These are phyloP conservation scores for Epichloe brachyelytri DNA, from an alignment of 2,329 filamentous ascomycete species.

Conservation along the genomic window DNA sequence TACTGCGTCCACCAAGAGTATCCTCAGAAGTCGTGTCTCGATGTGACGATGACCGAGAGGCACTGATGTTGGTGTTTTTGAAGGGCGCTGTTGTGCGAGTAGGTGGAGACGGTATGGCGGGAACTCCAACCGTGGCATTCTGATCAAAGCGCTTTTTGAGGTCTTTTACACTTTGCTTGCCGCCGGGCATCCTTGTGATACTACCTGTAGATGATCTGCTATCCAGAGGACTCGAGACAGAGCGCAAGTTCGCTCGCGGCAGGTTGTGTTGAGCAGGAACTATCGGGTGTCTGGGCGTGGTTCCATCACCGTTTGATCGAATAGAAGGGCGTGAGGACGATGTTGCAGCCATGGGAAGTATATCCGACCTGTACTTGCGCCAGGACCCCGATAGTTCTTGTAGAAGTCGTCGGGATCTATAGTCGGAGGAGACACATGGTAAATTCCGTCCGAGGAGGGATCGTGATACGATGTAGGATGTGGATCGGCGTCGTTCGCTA, in stretches of 20 bases:
- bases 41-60: slow-evolving; percentile 1
- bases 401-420: slow-evolving; percentile 44
- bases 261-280: slow-evolving; percentile 27
- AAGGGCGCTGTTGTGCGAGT: background rate
- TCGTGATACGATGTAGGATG: slow-evolving; percentile 6
- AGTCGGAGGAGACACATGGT: slow-evolving; percentile 27
- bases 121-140: slow-evolving; percentile 19
- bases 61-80: background rate
- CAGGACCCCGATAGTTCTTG: slow-evolving; percentile 31
- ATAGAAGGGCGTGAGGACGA: slow-evolving; percentile 28
- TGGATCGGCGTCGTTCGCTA: slow-evolving; percentile 1
- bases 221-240: slow-evolving; percentile 43
- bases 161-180: slow-evolving; percentile 64
- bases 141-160: slow-evolving; percentile 69
- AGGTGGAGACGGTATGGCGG: slow-evolving; percentile 1
- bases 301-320: slow-evolving; percentile 38
- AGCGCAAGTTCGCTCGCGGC: slow-evolving; percentile 33
- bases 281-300: slow-evolving; percentile 33
- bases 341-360: slow-evolving; percentile 21
- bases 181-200: slow-evolving; percentile 18
- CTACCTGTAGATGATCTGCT: slow-evolving; percentile 21
- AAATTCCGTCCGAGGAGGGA: slow-evolving; percentile 12
- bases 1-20: background rate
- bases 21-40: slow-evolving; percentile 7
- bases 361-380: slow-evolving; percentile 22